Evolutionary conservation across 176 grass and related monocot species (phyloP), one percentile per base, ranked within the genome.

Genomic region (Otatea glauca): DNA sequence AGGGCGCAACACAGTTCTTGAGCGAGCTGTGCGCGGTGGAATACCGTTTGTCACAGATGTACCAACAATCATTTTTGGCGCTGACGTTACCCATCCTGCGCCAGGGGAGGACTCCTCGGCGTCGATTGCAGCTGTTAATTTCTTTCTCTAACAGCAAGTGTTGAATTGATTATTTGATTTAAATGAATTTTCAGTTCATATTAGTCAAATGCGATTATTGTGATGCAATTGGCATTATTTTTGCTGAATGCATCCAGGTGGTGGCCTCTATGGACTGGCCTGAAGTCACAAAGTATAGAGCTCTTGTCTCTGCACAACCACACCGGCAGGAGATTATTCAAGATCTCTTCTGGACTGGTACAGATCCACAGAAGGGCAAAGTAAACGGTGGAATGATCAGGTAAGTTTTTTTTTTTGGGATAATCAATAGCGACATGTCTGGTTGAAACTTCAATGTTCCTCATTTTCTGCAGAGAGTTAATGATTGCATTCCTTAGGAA

Each of bases 201-300:
- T 50, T 48, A 17, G 32, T 7, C 85, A 11, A 80, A 59, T 35
- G 54, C 11, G 5, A 6, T 7, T 54, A 20, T 65, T 68, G 0
- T 25, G 72, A 15, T 5, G 20, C 38, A 65, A 79, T 3, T 55
- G 39, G 24, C 45, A 38, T 54, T 63, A 65, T 79, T 53, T 70
- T 65, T 58, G 14, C 3, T 61, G 39, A 76, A 8, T 81, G 59
- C 21, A 3, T 77, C 49, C 67, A 97, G 95, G 92, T 97, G 27
- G 95, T 97, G 65, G 92, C 91, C 20, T 97, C 92, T 2, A 91
- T 91, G 74, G 95, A 97, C 81, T 94, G 92, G 92, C 95, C 87
- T 34, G 47, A 91, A 66, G 79, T 92, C 6, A 91, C 92, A 32
- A 90, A 74, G 34, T 97, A 97, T 51, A 87, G 65, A 77, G 91